Percentiles rank a stretch among this genome's conserved stretches.
Conservation (phyloP, 768 basidiomycete species). For the Amanita inopinata region DNA sequence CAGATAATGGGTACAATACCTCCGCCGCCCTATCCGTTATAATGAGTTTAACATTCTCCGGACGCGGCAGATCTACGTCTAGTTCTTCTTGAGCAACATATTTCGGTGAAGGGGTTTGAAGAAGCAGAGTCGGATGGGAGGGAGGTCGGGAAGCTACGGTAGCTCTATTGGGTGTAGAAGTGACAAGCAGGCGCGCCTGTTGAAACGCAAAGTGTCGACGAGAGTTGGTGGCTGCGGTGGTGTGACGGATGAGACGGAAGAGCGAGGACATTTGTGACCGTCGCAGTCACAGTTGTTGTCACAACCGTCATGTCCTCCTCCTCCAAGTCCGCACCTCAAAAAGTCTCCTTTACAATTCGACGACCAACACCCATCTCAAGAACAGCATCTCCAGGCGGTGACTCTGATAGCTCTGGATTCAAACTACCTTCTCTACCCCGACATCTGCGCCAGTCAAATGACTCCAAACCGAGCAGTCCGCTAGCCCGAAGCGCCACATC, state of each 20-base stretch:
- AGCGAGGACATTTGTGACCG: neutral
- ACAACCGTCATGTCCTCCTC: neutral
- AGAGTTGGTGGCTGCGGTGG: too few species aligned
- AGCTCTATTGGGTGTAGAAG: constrained; percentile 14
- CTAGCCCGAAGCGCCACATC: constrained; percentile 39
- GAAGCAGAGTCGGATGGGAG: constrained; percentile 36
- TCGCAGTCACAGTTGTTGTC: constrained; percentile 6
- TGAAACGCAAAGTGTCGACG: neutral
- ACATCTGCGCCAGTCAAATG: constrained; percentile 30
- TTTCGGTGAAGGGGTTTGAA: constrained; percentile 39
- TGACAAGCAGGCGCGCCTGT: neutral
- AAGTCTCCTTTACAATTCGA: constrained; percentile 80
- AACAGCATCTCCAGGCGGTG: constrained; percentile 50
- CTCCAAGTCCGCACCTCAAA: constrained; percentile 12
- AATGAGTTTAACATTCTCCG: constrained; percentile 41
- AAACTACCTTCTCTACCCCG: constrained; percentile 55
- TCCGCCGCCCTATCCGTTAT: constrained; percentile 73
- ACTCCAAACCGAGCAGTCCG: constrained; percentile 43
- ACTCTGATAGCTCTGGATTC: constrained; percentile 47
- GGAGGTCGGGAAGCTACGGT: constrained; percentile 34
- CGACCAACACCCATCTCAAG: constrained; percentile 66
- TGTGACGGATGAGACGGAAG: constrained; percentile 1
- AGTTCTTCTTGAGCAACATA: constrained; percentile 54
- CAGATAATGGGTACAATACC: constrained; percentile 27
- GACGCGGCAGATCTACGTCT: constrained; percentile 48